These are phyloP conservation scores for Psilocybe cyanescens DNA, from an alignment of 768 basidiomycete species.

Conservation along the genomic window DNA sequence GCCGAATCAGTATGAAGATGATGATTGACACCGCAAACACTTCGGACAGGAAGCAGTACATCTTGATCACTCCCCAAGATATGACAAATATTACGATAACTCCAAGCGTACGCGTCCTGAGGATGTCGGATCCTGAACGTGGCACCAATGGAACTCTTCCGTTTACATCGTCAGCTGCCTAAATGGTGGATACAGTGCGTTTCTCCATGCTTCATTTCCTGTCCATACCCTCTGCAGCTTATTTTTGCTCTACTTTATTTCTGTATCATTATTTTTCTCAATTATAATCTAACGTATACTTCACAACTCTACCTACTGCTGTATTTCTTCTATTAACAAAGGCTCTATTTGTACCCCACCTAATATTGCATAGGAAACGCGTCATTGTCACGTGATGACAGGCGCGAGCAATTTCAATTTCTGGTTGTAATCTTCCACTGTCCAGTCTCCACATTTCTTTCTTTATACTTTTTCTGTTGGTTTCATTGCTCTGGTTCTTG, in stretches of 20 bases:
- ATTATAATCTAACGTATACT: too few relatives aligned
- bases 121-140: slow-evolving; percentile 83
- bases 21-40: slow-evolving; percentile 92
- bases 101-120: slow-evolving; percentile 71
- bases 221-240: not conserved
- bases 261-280: too few relatives aligned
- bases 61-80: slow-evolving; percentile 95
- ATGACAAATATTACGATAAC: slow-evolving; percentile 77
- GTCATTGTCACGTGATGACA: not conserved
- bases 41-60: slow-evolving; percentile 88
- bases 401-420: not conserved
- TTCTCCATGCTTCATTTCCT: not conserved
- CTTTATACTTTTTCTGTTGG: not conserved
- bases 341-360: too few relatives aligned
- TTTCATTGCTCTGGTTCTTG: not conserved
- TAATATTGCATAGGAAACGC: not conserved
- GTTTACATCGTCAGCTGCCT: slow-evolving; percentile 20
- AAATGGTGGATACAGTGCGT: not conserved
- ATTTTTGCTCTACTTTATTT: too few relatives aligned
- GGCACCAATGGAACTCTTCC: slow-evolving; percentile 48
- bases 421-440: not conserved
- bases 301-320: too few relatives aligned
- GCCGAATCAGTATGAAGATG: slow-evolving; percentile 94
- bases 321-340: too few relatives aligned
- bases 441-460: not conserved